phyloP scores from a whole-genome alignment of 768 basidiomycete genomes.

The Melanogaster broomeanus region DNA sequence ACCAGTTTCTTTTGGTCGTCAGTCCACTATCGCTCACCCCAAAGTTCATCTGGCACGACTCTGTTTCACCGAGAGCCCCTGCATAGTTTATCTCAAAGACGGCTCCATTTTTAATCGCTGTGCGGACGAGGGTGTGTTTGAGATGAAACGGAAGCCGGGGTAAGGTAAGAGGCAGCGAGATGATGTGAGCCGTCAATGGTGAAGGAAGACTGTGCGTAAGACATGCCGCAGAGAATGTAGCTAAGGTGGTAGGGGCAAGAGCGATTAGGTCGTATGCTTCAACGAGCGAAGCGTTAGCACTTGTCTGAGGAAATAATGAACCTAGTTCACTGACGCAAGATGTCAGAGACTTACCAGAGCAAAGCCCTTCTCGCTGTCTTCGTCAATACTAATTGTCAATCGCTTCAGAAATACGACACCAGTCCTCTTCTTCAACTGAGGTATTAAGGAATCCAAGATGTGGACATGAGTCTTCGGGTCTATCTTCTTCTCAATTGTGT shows the following conservation, averaged over 20 bases:
- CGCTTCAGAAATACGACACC: constrained; percentile 72
- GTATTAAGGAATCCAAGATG: constrained; percentile 56
- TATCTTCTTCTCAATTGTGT: constrained; percentile 69
- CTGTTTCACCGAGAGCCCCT: constrained; percentile 66
- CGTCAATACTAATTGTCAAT: constrained; percentile 77
- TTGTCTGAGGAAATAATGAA: constrained; percentile 48
- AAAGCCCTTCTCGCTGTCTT: constrained; percentile 85
- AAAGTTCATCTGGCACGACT: constrained; percentile 43
- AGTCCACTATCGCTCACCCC: constrained; percentile 54
- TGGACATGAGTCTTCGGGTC: constrained; percentile 73
- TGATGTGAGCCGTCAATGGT: constrained; percentile 76
- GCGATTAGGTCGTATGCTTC: constrained; percentile 76
- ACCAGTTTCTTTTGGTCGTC: constrained; percentile 76
- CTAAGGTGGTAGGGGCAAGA: constrained; percentile 69
- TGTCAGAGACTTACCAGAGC: constrained; percentile 56
- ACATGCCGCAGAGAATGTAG: constrained; percentile 77
- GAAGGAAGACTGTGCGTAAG: constrained; percentile 79
- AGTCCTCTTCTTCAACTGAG: constrained; percentile 55
- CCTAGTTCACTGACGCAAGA: neutral
- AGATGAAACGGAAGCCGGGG: constrained; percentile 80
- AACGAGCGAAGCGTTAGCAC: constrained; percentile 63
- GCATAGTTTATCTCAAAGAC: constrained; percentile 83
- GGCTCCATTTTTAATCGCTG: constrained; percentile 79
- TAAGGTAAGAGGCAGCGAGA: constrained; percentile 74
- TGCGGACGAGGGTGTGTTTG: constrained; percentile 81